Base-by-base conservation (phyloP, 2,329 filamentous ascomycete species). In the Neocatenulostroma microsporum region DNA sequence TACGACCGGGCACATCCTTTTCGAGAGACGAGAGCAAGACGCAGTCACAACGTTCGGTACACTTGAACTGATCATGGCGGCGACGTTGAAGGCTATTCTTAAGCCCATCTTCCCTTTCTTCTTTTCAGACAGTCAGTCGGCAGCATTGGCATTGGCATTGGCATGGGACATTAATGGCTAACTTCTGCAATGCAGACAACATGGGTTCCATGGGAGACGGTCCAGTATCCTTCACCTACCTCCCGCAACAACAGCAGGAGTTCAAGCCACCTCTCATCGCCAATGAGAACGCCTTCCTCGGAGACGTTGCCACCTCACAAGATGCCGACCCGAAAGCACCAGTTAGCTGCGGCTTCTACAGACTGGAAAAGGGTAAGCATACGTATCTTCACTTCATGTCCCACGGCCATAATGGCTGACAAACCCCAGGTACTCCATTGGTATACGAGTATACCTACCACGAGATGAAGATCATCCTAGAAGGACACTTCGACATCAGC, bases 401-500 rank as follows among this genome's bases (percentile, higher is more conserved):
- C 7, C 11, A 32, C 14, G 10, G 17, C 13, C 31, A 6, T 10
- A 19, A 12, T 23, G 19, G 10, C 17, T 14, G 6, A 14, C n/a
- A 11, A n/a, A n/a, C 12, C 13, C 15, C 30, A 51, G 51, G 79
- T 49, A 76, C 76, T 3, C 74, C 77, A 2, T 68, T 84, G 13
- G 74, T 77, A 7, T 83, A 83, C 63, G 74, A 70, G 21, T 83
- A 83, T 61, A 76, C 68, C 26, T 83, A 82, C 60, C 73, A 83
- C 52, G 80, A 83, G 65, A 80, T 81, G 74, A 83, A 83, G 66
- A 80, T 83, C 54, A 78, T 84, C 45, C 61, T 83, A 8, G 78
- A 82, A 49, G 80, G 79, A 11, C 68, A 73, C 47, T 81, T 78
- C 52, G 72, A 76, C 43, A 80, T 83, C 50, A 66, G 65, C 20